Evolutionary conservation across 75 land plant genomes (phyloP).

Genomic region (Pinus tabuliformis): DNA sequence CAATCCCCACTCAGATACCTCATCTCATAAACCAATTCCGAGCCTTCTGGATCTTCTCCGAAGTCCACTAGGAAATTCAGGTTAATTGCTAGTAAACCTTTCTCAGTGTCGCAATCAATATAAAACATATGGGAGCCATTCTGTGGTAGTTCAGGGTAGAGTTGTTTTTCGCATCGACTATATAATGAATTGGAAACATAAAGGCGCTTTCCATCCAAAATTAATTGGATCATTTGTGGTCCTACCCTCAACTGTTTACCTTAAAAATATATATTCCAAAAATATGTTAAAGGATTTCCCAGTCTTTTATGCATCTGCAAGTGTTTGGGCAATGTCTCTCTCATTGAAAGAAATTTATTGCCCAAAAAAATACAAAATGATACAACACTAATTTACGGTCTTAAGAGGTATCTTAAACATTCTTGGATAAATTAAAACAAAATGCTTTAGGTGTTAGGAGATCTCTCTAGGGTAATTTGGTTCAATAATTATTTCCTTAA

Average conservation of each 20-base stretch:
- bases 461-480: not conserved
- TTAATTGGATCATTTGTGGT: conserved; percentile 52
- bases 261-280: conserved; percentile 14
- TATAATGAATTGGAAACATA: conserved; percentile 50
- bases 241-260: conserved; percentile 38
- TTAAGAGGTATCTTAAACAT: too few species aligned
- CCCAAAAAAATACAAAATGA: too few species aligned
- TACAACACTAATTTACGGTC: too few species aligned
- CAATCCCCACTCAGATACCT: too few species aligned
- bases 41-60: conserved; percentile 35
- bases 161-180: conserved; percentile 45
- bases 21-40: too few species aligned
- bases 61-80: conserved; percentile 39
- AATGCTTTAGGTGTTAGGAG: too few species aligned
- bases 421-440: too few species aligned
- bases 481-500: too few species aligned
- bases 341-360: too few species aligned
- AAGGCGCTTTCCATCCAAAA: conserved; percentile 44
- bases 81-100: too few species aligned
- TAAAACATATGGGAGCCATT: conserved; percentile 44
- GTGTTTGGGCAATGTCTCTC: too few species aligned
- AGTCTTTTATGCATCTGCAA: too few species aligned
- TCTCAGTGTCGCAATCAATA: conserved; percentile 37
- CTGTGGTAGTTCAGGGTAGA: conserved; percentile 32
- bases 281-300: conserved; percentile 13